Evolutionary conservation across 768 basidiomycete genomes (phyloP), one percentile per base, ranked within the genome.

Genomic region (Asterophora lycoperdoides): DNA sequence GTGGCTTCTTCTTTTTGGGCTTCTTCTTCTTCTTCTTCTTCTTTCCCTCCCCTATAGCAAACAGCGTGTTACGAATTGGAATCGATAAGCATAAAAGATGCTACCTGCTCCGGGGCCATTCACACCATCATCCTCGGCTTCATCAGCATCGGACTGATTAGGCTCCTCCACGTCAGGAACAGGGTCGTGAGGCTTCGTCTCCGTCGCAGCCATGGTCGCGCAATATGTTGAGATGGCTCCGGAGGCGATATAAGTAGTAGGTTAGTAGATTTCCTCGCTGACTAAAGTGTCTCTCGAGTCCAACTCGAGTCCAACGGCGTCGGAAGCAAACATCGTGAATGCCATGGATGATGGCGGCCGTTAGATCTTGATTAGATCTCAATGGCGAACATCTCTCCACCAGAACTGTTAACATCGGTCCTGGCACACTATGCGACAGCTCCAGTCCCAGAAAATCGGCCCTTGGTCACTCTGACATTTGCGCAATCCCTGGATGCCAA

Each of bases 21-120:
- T 92, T 94, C 68, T 91, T 95, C 70, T 93, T 92, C 64, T 94
- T 97, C 74, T 95, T 95, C 68, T 92, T 93, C 65, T 83, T 87
- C 66, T 83, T 83, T 45, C 61, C 73, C 37, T 83, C 82, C 17
- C 76, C 82, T 74, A 48, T 4, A 15, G 35, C 8, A 35, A 44
- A 26, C 34, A 37, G 30, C 49, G 28, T 46, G 14, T 52, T 19
- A 11, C 9, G 14, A 13, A 23, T 13, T 28, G 14, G 40, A 23
- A 15, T 41, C 40, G 40, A 41, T 13, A 26, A 23, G 9, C 8
- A 10, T 32, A 32, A 28, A 33, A 52, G 32, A 30, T 35, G 30
- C 48, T 51, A 54, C 60, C 59, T 38, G 54, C 37, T 45, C 51
- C 57, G 28, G 56, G 60, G 32, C 42, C 58, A 29, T 41, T 44